Conservation (phyloP, 2,329 filamentous ascomycete species). For the Alternaria incomplexa region DNA sequence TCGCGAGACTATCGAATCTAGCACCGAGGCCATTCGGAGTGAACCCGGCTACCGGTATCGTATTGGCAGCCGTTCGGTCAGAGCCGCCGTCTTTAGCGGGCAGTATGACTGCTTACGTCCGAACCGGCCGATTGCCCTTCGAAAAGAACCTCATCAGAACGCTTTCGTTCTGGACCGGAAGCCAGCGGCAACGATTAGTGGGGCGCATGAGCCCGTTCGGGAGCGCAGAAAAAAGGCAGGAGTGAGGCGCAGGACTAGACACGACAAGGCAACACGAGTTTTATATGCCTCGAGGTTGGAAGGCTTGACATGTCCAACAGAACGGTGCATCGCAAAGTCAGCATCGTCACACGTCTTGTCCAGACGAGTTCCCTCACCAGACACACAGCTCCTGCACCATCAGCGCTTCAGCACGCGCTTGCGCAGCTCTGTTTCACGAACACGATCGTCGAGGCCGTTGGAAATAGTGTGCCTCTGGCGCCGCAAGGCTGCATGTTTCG, state of each 20-base stretch:
- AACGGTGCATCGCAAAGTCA: neutral
- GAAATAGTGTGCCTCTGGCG: neutral
- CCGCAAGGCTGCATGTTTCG: constrained; percentile 9
- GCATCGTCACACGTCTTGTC: neutral
- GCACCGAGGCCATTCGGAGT: neutral
- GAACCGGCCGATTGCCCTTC: neutral
- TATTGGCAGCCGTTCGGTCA: neutral
- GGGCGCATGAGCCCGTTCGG: neutral
- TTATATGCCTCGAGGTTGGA: neutral
- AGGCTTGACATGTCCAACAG: neutral
- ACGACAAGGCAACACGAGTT: neutral
- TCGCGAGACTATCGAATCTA: neutral
- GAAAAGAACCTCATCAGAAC: constrained; percentile 1
- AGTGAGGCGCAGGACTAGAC: neutral
- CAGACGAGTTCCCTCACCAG: neutral
- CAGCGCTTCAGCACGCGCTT: neutral
- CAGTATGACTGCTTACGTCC: neutral
- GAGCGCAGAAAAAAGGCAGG: neutral
- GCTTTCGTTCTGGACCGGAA: neutral
- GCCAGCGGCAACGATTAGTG: neutral
- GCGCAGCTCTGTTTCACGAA: constrained; percentile 5
- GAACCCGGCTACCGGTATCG: neutral
- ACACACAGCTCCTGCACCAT: neutral
- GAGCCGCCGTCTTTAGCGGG: neutral
- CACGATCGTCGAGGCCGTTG: neutral